Evolutionary conservation across 148 eudicot species (phyloP), one percentile per base, ranked within the genome.

Genomic region (Chenopodium suecicum): DNA sequence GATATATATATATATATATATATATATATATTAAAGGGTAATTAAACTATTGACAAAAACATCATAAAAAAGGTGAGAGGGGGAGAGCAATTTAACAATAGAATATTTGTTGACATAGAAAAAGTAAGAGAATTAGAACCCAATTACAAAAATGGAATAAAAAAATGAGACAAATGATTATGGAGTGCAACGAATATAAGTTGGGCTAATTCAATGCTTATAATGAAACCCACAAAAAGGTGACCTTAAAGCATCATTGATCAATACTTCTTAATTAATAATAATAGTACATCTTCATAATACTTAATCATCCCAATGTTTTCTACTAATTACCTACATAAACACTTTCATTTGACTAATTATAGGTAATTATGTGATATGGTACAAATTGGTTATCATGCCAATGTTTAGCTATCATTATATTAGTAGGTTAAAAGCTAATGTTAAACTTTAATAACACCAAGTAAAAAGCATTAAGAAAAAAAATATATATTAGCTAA

Each of bases 141-240:
- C 1, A 56, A n/a, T 20, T 44, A 72, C 13, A 48, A 48, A 72
- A 44, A 19, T 72, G 54, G 46, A 72, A 41, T 72, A 72, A 37
- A 41, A 41, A 41, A 34, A 46, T 46, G 14, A 46, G 13, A n/a
- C 75, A 44, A 19, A 72, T 72, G 54, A 9, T 73, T 47, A 48
- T 73, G 76, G 76, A 73, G 32, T 64, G 73, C 83, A 74, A 74
- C 32, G 63, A 74, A n/a, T 20, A 47, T 65, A 23, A 31, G 83
- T 47, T 29, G 73, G 77, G 62, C 76, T 74, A 76, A 74, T 63
- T 81, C 60, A 74, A 81, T 74, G 73, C 73, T 74, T 27, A 73
- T 46, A 32, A 80, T 62, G 12, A 46, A 72, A 56, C 58, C 70
- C 67, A 71, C 68, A 60, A 70, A 79, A 79, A 79, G 37, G 76